Percentiles rank a stretch among this genome's conserved stretches.
These are phyloP conservation scores for Rutstroemia sp. DNA, from an alignment of 2,329 filamentous ascomycete species.

Conservation along the genomic window DNA sequence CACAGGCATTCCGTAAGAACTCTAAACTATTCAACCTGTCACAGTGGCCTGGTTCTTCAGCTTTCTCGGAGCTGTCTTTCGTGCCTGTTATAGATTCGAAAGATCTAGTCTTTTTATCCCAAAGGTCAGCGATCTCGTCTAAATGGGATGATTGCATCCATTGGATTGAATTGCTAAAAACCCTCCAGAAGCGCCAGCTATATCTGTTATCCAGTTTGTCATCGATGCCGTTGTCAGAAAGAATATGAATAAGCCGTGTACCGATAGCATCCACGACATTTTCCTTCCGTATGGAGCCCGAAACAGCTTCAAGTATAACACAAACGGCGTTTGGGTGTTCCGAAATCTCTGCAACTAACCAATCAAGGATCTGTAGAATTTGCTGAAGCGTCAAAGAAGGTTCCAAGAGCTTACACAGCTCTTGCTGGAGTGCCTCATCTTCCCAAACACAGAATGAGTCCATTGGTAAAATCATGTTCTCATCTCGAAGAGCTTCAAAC, in stretches of 20 bases:
- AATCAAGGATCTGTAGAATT: constrained; percentile 31
- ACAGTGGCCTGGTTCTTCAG: neutral
- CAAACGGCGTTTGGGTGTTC: constrained; percentile 24
- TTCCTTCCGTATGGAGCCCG: constrained; percentile 31
- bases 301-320: constrained; percentile 34
- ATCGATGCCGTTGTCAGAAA: constrained; percentile 22
- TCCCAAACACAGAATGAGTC: constrained; percentile 27
- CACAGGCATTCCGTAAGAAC: constrained; percentile 21
- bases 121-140: constrained; percentile 16
- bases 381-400: constrained; percentile 32
- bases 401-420: constrained; percentile 29
- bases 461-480: neutral
- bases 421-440: constrained; percentile 21
- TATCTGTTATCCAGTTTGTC: constrained; percentile 22
- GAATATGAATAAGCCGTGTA: constrained; percentile 29
- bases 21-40: constrained; percentile 19
- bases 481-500: constrained; percentile 23
- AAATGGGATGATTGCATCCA: constrained; percentile 16
- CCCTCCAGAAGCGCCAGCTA: constrained; percentile 26
- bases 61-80: neutral
- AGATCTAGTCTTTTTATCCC: constrained; percentile 16
- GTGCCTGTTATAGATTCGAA: constrained; percentile 12
- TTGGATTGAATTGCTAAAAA: constrained; percentile 19
- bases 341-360: constrained; percentile 24
- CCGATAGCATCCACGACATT: constrained; percentile 28